phyloP scores from a whole-genome alignment of 495 filamentous ascomycete species.

The Oleoguttula mirabilis region DNA sequence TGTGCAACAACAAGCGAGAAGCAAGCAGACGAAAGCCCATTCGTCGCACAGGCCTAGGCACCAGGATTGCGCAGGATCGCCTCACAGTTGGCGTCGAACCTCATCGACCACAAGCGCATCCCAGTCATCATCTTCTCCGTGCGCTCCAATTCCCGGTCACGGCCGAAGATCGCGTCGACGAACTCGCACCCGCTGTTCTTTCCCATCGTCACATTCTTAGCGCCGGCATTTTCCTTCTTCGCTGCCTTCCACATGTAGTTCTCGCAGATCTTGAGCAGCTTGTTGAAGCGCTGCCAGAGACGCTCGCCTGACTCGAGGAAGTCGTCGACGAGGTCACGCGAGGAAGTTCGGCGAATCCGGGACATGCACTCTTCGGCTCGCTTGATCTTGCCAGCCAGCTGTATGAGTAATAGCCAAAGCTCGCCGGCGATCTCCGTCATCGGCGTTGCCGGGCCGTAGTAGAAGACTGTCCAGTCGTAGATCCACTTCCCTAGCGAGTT shows the following conservation, averaged over 20 bases:
- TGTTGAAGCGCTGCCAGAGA: slow-evolving; percentile 74
- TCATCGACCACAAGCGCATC: slow-evolving; percentile 84
- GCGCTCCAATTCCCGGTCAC: slow-evolving; percentile 78
- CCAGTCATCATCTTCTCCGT: slow-evolving; percentile 94
- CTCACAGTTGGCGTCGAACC: slow-evolving; percentile 95
- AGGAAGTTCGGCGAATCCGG: slow-evolving; percentile 57
- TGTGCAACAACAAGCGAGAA: neutral
- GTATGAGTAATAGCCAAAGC: slow-evolving; percentile 88
- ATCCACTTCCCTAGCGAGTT: slow-evolving; percentile 98
- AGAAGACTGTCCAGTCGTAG: slow-evolving; percentile 98
- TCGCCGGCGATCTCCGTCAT: slow-evolving; percentile 90
- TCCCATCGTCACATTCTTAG: slow-evolving; percentile 62
- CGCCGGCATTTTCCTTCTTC: slow-evolving; percentile 47
- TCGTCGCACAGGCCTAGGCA: slow-evolving; percentile 19
- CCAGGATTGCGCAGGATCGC: slow-evolving; percentile 54
- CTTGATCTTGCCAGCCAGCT: slow-evolving; percentile 92
- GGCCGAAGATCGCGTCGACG: slow-evolving; percentile 91
- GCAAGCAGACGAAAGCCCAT: neutral
- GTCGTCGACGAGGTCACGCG: slow-evolving; percentile 72
- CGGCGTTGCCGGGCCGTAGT: slow-evolving; percentile 71
- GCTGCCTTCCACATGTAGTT: slow-evolving; percentile 80
- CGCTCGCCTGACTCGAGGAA: slow-evolving; percentile 87
- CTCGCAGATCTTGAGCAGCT: slow-evolving; percentile 80
- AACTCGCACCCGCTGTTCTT: slow-evolving; percentile 92
- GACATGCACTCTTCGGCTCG: slow-evolving; percentile 71